Evolutionary conservation across 305 asterid genomes (phyloP).

Genomic region (Solanum hybrid): DNA sequence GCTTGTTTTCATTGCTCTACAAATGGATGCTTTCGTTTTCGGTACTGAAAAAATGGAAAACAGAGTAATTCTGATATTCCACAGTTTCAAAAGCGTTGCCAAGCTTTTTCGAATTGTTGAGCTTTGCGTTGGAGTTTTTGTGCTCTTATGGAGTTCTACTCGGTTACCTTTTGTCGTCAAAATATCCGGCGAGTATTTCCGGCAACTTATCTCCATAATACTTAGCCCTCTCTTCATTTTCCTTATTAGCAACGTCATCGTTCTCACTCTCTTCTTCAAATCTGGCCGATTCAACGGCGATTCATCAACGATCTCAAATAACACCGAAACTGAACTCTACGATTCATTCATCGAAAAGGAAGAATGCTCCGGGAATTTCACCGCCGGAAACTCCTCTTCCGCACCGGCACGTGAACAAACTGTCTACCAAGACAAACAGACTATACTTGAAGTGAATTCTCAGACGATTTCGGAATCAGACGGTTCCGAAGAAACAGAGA

Average conservation of each 20-base stretch:
- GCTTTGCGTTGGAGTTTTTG: constrained; percentile 20
- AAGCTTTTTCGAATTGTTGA: constrained; percentile 47
- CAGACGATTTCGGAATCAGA: background rate
- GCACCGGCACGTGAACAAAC: constrained; percentile 17
- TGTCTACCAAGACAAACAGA: constrained; percentile 49
- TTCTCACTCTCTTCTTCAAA: constrained; percentile 46
- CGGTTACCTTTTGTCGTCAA: constrained; percentile 48
- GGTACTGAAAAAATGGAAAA: constrained; percentile 8
- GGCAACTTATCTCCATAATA: constrained; percentile 28
- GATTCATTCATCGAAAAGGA: too few relatives aligned
- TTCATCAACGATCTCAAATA: too few relatives aligned
- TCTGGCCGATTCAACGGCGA: constrained; percentile 25
- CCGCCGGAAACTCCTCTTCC: background rate
- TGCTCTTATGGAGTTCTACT: constrained; percentile 39
- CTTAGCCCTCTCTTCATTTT: constrained; percentile 49
- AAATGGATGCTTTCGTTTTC: constrained; percentile 23
- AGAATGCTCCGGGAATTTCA: too few relatives aligned
- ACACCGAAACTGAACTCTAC: too few relatives aligned
- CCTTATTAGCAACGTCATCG: constrained; percentile 53
- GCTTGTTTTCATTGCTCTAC: background rate
- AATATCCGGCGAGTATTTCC: constrained; percentile 50
- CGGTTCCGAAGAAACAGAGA: background rate
- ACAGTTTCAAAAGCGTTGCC: constrained; percentile 25
- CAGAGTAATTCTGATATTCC: constrained; percentile 6
- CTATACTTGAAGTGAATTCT: constrained; percentile 15